phyloP scores from a whole-genome alignment of 2,329 filamentous ascomycete species.

The Leptographium wingfieldii region DNA sequence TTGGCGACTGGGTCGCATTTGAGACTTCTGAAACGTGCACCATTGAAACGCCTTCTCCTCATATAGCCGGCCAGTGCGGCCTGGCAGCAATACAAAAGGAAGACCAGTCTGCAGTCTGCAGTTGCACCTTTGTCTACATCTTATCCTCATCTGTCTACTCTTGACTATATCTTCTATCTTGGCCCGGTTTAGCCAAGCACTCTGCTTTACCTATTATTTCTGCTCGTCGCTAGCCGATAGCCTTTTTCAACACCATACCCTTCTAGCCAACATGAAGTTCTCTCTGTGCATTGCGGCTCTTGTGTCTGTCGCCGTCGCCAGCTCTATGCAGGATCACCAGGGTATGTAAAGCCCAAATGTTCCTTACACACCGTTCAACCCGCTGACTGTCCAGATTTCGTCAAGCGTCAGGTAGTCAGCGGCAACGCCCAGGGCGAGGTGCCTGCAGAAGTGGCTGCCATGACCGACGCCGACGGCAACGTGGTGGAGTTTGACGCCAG shows the following conservation, averaged over 20 bases:
- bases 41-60: no score
- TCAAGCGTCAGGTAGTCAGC: constrained; percentile 1
- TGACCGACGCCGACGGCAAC: constrained; percentile 32
- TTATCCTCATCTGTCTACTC: no score
- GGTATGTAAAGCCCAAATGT: not conserved
- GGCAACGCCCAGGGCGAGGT: constrained; percentile 13
- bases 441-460: constrained; percentile 28
- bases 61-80: no score
- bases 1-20: no score
- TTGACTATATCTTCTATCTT: no score
- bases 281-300: constrained; percentile 33
- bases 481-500: constrained; percentile 31
- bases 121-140: no score
- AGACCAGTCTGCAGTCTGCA: no score
- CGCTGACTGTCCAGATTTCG: not conserved
- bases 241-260: not conserved
- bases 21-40: no score
- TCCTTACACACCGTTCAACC: not conserved
- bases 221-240: not conserved
- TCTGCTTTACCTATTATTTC: no score
- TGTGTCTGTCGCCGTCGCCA: constrained; percentile 29
- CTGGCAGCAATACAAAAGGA: no score
- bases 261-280: constrained; percentile 35
- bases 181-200: no score
- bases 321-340: not conserved